phyloP scores from a whole-genome alignment of 768 basidiomycete species.

The Kwoniella mangroviensis region DNA sequence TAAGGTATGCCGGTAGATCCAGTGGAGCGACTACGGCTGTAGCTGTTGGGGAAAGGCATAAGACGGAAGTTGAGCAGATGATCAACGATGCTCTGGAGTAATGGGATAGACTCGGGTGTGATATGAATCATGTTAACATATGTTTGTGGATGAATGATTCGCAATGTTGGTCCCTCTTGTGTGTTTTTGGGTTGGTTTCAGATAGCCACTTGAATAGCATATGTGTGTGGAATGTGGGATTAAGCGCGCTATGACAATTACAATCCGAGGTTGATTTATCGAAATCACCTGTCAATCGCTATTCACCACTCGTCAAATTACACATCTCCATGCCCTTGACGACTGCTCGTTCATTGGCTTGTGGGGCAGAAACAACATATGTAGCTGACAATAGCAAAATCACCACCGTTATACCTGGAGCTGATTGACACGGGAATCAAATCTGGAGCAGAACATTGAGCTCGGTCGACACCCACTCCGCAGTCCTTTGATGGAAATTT shows the following conservation, averaged over 20 bases:
- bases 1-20: constrained; percentile 70
- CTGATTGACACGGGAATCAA: too few relatives aligned
- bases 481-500: neutral
- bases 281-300: neutral
- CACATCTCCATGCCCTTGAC: neutral
- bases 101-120: neutral
- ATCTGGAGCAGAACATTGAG: too few relatives aligned
- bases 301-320: neutral
- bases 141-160: neutral
- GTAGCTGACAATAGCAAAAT: neutral
- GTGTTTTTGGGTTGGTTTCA: neutral
- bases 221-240: neutral
- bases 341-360: neutral
- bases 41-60: constrained; percentile 73
- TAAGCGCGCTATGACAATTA: neutral
- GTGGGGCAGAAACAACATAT: neutral
- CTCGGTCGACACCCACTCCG: neutral
- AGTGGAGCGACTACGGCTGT: constrained; percentile 78
- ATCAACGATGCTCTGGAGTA: constrained; percentile 58
- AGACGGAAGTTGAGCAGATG: constrained; percentile 68
- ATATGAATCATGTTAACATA: neutral
- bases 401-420: neutral
- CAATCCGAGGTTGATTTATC: neutral
- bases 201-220: neutral
- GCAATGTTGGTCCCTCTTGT: neutral